Evolutionary conservation across 441 rosid species (phyloP).

Genomic region (Melastoma candidum): DNA sequence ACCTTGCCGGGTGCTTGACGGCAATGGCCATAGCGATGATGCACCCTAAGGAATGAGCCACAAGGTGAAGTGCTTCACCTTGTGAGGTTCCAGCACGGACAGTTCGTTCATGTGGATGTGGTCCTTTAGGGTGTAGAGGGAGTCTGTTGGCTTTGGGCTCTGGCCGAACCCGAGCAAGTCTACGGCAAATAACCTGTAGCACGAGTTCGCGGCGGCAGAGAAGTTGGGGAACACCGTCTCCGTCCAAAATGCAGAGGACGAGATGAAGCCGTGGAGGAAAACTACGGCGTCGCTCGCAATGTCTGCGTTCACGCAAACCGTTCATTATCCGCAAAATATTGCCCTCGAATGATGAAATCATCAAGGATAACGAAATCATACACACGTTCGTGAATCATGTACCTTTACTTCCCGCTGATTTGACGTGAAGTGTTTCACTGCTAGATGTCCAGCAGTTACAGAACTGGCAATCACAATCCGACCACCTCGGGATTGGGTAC

Average conservation of each 20-base stretch:
- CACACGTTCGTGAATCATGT: not conserved
- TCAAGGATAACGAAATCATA: no score
- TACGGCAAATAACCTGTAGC: conserved; percentile 60
- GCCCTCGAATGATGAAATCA: no score
- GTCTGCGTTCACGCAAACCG: conserved; percentile 15
- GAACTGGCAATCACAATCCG: conserved; percentile 76
- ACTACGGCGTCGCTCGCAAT: conserved; percentile 59
- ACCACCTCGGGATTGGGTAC: conserved; percentile 60
- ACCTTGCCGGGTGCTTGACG: conserved; percentile 52
- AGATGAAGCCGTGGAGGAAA: conserved; percentile 94
- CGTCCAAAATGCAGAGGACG: conserved; percentile 93
- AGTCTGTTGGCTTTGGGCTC: conserved; percentile 90
- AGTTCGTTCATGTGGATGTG: conserved; percentile 85
- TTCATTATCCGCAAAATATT: no score
- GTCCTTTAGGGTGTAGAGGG: conserved; percentile 79
- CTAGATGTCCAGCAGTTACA: conserved; percentile 64
- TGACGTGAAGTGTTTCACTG: conserved; percentile 58
- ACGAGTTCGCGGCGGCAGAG: conserved; percentile 38
- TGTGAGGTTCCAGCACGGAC: conserved; percentile 57
- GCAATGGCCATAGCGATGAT: conserved; percentile 85
- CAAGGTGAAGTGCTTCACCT: conserved; percentile 83
- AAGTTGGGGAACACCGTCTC: conserved; percentile 88
- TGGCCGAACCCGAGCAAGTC: conserved; percentile 88
- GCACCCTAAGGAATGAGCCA: conserved; percentile 97
- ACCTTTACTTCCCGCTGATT: conserved; percentile 56